Base-by-base conservation (phyloP, 257 asterid species). In the Oldenlandia corymbosa region DNA sequence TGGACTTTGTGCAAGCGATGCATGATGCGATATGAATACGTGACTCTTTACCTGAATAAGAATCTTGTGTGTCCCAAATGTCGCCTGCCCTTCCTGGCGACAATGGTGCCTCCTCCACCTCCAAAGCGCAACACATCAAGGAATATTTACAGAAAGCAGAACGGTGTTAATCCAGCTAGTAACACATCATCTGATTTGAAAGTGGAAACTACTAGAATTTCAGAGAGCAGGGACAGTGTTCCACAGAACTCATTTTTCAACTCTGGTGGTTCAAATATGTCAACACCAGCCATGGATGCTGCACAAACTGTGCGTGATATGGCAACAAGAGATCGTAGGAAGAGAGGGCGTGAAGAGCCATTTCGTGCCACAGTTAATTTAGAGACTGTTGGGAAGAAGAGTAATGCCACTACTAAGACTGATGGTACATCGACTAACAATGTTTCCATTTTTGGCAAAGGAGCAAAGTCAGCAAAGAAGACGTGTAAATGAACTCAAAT, bases 1-100 rank as follows among this genome's bases (percentile, higher is more conserved):
- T 84, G 95, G 95, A 86, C 94, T 24, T 41, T 12, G 48, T 89
- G 97, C 78, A 65, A 31, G 24, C 31, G 24, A 45, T 89, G 97
- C 78, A 61, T 4, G 58, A 59, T 45, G 5, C 67, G 68, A 7
- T 80, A 45, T 18, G 78, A 83, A 73, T 86, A 75, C 58, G 7
- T 37, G 20, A 73, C 37, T 49, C 39, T 51, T 7, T 76, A 54
- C 79, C 81, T 61, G 27, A 69, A 89, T 68, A 71, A 72, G 45
- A 75, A 30, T 43, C 83, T 89, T 68, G 61, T 42, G 36, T 89
- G 95, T 46, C 73, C 56, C 17, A 53, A 30, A 7, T 89, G 97
- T 62, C 57, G 20, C 60, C 49, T 41, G 66, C 81, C 85, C 28
- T 86, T 83, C 80, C 37, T 71, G 56, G 89, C 97, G 10, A 49